Conservation (phyloP, 2,329 filamentous ascomycete genomes). For the Sclerotinia nivalis region DNA sequence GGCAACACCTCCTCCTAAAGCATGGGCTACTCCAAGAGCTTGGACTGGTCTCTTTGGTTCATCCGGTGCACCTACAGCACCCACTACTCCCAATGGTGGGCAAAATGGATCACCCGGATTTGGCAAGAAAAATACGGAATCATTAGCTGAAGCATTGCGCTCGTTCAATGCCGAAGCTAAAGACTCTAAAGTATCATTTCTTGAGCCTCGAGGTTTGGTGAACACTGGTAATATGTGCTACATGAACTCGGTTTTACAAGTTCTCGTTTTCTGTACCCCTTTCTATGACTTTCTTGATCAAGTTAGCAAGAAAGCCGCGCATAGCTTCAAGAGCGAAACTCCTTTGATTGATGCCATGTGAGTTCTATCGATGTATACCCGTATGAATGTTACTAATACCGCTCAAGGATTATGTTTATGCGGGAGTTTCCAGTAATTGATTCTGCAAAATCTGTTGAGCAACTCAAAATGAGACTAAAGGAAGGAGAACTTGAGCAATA, state of each 20-base stretch:
- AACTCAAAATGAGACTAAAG: conserved; percentile 73
- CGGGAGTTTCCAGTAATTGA: conserved; percentile 86
- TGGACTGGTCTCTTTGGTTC: conserved; percentile 68
- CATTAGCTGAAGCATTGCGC: conserved; percentile 74
- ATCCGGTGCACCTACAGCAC: conserved; percentile 44
- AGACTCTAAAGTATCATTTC: conserved; percentile 68
- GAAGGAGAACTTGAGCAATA: conserved; percentile 83
- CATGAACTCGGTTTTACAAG: conserved; percentile 98
- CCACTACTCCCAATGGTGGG: conserved; percentile 39
- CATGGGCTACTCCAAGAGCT: conserved; percentile 53
- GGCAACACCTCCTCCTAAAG: conserved; percentile 45
- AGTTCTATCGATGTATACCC: conserved; percentile 43
- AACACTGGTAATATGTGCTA: conserved; percentile 99
- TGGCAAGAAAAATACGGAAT: conserved; percentile 53
- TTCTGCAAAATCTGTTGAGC: conserved; percentile 71
- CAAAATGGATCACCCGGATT: conserved; percentile 41
- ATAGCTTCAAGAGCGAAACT: conserved; percentile 94
- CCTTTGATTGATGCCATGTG: conserved; percentile 92
- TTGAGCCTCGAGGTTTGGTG: conserved; percentile 89
- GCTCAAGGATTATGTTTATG: conserved; percentile 85
- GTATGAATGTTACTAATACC: conserved; percentile 27
- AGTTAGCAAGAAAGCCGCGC: conserved; percentile 76
- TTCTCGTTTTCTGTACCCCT: conserved; percentile 87
- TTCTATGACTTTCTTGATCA: conserved; percentile 94
- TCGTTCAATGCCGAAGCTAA: conserved; percentile 65